Conservation (phyloP, 2,329 filamentous ascomycete species). For the Fusarium camptoceras region DNA sequence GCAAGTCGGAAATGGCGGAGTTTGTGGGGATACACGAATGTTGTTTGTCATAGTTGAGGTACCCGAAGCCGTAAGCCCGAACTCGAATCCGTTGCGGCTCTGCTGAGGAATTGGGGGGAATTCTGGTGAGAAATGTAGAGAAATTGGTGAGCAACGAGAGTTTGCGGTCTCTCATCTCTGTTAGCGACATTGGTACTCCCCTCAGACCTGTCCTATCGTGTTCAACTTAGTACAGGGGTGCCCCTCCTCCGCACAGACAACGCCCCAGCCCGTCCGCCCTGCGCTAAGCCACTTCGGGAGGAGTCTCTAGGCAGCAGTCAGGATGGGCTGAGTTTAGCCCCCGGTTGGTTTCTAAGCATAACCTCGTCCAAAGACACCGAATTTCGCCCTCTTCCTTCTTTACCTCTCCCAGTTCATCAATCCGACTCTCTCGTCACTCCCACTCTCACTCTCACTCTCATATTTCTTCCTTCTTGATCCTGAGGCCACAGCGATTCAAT, state of each 20-base stretch:
- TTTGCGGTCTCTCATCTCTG: background rate
- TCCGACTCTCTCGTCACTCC: background rate
- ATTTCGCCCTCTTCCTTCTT: slow-evolving; percentile 25
- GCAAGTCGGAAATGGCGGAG: slow-evolving; percentile 30
- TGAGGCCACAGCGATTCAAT: slow-evolving; percentile 36
- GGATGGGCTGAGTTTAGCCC: slow-evolving; percentile 44
- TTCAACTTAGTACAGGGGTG: slow-evolving; percentile 32
- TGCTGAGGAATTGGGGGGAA: slow-evolving; percentile 11
- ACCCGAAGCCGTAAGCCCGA: slow-evolving; percentile 32
- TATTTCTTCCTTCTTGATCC: slow-evolving; percentile 19
- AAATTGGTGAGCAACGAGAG: background rate
- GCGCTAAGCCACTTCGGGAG: slow-evolving; percentile 37
- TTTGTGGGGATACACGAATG: slow-evolving; percentile 28
- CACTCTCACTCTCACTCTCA: background rate
- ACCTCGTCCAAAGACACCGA: slow-evolving; percentile 34
- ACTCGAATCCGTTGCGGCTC: slow-evolving; percentile 33
- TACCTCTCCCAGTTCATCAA: slow-evolving; percentile 17
- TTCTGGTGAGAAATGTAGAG: slow-evolving; percentile 5
- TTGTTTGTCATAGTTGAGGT: slow-evolving; percentile 37
- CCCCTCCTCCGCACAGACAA: slow-evolving; percentile 44
- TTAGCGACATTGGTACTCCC: slow-evolving; percentile 11
- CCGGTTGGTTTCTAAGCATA: slow-evolving; percentile 47
- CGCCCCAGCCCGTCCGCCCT: slow-evolving; percentile 45
- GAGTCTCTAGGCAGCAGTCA: slow-evolving; percentile 51
- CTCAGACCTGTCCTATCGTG: slow-evolving; percentile 9